Conservation (phyloP, 2,329 filamentous ascomycete species). For the Trichoderma endophyticum region DNA sequence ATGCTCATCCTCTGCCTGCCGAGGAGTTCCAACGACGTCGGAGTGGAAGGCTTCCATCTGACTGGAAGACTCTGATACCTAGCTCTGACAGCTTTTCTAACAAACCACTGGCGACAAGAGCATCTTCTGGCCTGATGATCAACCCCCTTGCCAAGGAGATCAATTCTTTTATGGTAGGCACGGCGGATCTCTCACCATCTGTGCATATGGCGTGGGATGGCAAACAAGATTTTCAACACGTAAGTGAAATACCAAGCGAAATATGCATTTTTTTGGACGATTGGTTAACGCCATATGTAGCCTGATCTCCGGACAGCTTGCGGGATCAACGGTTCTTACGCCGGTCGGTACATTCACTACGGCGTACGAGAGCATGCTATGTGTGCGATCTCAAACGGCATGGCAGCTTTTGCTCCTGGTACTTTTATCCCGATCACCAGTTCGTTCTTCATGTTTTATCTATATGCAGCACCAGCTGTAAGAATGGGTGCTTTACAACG, state of each 20-base stretch:
- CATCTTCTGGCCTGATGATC: conserved; percentile 1
- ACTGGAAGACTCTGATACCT: not conserved
- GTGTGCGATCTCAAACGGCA: conserved; percentile 54
- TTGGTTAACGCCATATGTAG: not conserved
- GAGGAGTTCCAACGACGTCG: not conserved
- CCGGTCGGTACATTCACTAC: conserved; percentile 57
- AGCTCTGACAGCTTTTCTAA: not conserved
- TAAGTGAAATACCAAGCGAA: not conserved
- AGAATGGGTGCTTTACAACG: conserved; percentile 58
- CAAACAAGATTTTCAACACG: conserved; percentile 8
- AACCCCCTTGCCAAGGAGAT: not conserved
- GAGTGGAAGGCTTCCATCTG: not conserved
- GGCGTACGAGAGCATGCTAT: conserved; percentile 62
- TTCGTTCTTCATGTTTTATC: conserved; percentile 63
- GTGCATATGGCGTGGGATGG: conserved; percentile 7
- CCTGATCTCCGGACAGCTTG: not conserved
- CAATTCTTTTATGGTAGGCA: not conserved
- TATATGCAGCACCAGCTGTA: conserved; percentile 49
- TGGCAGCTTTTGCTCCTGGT: conserved; percentile 54
- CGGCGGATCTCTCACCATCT: conserved; percentile 7
- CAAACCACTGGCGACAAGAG: not conserved
- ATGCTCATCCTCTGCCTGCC: not conserved
- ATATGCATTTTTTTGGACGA: fast-evolving
- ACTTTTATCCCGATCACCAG: conserved; percentile 58
- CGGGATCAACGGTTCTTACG: conserved; percentile 29